phyloP scores from a whole-genome alignment of 2,329 filamentous ascomycete species.

The Curvularia spicifera region DNA sequence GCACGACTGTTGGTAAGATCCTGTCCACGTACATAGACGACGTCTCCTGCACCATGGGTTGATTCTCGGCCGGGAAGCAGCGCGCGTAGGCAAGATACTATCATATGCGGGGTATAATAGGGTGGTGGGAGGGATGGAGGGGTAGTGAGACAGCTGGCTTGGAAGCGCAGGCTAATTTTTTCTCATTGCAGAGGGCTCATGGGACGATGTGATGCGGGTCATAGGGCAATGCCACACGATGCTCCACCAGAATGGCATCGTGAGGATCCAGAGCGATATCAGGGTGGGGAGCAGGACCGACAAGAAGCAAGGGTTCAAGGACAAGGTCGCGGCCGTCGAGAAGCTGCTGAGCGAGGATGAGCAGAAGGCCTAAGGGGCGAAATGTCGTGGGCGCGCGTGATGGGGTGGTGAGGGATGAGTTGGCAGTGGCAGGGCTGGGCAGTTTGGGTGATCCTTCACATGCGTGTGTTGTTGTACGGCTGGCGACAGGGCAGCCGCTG shows the following conservation, averaged over 20 bases:
- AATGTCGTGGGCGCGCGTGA: slow-evolving; percentile 9
- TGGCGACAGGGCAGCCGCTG: neutral
- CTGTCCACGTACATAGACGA: neutral
- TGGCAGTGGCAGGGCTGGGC: slow-evolving; percentile 3
- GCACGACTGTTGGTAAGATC: slow-evolving; percentile 82
- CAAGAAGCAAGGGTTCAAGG: slow-evolving; percentile 79
- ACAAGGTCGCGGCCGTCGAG: slow-evolving; percentile 74
- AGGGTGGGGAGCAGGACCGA: slow-evolving; percentile 84
- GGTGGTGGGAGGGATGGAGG: neutral
- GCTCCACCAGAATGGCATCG: slow-evolving; percentile 48
- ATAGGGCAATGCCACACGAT: slow-evolving; percentile 51
- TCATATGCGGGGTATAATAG: slow-evolving; percentile 12
- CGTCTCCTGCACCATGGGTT: neutral
- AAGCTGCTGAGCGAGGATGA: slow-evolving; percentile 54
- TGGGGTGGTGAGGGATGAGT: slow-evolving; percentile 8
- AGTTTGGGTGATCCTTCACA: neutral
- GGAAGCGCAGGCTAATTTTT: slow-evolving; percentile 6
- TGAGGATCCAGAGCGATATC: slow-evolving; percentile 86
- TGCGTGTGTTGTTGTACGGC: neutral
- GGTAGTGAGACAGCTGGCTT: neutral
- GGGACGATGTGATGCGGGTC: slow-evolving; percentile 80
- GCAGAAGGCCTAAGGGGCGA: slow-evolving; percentile 11
- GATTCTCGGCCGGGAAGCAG: slow-evolving; percentile 15
- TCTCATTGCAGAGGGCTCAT: slow-evolving; percentile 73
- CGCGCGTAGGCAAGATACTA: neutral